Percentiles rank a stretch among this genome's conserved stretches.
Evolutionary conservation across 2,329 filamentous ascomycete species (phyloP).

Genomic region (Teratosphaeria epicoccoides): DNA sequence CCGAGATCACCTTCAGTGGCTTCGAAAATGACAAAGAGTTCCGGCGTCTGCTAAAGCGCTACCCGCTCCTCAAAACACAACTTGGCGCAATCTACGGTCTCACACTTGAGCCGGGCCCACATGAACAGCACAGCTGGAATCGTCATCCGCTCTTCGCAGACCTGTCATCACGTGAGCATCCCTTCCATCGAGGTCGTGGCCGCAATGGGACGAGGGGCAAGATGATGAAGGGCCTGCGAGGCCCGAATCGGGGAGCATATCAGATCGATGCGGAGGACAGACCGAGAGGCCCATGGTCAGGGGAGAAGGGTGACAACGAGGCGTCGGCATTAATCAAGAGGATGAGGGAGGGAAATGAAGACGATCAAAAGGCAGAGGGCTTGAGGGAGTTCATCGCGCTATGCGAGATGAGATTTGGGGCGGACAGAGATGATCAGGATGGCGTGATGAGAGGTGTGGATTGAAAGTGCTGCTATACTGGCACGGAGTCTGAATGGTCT

Average conservation of each 20-base stretch:
- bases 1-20: constrained; percentile 21
- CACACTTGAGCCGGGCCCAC: constrained; percentile 26
- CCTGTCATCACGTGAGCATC: background rate
- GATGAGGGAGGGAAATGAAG: constrained; percentile 19
- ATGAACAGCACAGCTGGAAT: constrained; percentile 20
- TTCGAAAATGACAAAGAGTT: constrained; percentile 26
- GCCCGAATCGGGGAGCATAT: background rate
- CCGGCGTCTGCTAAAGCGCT: constrained; percentile 23
- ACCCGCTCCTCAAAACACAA: constrained; percentile 24
- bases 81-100: constrained; percentile 25
- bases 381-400: constrained; percentile 35
- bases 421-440: background rate
- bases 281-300: constrained; percentile 26
- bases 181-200: constrained; percentile 1
- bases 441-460: background rate
- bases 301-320: constrained; percentile 28
- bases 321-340: constrained; percentile 19
- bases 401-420: constrained; percentile 31
- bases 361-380: constrained; percentile 27
- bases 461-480: background rate
- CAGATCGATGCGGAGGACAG: constrained; percentile 7
- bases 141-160: constrained; percentile 14
- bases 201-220: constrained; percentile 8
- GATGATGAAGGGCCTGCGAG: constrained; percentile 8
- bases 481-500: constrained; percentile 6